phyloP scores from a whole-genome alignment of 768 basidiomycete genomes.

The Candolleomyces eurysporus region DNA sequence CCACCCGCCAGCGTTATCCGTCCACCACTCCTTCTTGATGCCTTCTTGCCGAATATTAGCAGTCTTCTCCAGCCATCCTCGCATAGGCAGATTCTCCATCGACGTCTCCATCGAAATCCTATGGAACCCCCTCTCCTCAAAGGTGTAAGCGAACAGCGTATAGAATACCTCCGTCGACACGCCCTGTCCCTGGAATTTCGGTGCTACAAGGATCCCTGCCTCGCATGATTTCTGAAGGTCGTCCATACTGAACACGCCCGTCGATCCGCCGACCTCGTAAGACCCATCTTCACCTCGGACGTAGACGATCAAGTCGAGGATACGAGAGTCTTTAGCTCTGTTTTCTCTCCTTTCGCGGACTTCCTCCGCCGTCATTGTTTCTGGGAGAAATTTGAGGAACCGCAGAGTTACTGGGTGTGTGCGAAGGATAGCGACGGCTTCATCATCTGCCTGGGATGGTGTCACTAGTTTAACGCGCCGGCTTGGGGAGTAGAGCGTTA shows the following conservation, averaged over 20 bases:
- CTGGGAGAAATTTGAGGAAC: conserved; percentile 39
- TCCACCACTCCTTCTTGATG: conserved; percentile 39
- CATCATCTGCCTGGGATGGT: conserved; percentile 34
- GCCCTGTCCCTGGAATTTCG: conserved; percentile 34
- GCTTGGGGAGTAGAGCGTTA: conserved; percentile 29
- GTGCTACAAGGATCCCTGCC: conserved; percentile 37
- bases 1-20: conserved; percentile 30
- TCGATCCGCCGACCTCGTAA: conserved; percentile 32
- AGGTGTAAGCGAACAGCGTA: conserved; percentile 35
- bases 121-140: conserved; percentile 41
- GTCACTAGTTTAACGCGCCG: conserved; percentile 33
- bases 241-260: conserved; percentile 39
- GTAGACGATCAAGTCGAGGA: conserved; percentile 39
- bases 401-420: conserved; percentile 35
- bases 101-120: conserved; percentile 41
- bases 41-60: conserved; percentile 39
- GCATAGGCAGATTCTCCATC: conserved; percentile 42
- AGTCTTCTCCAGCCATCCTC: conserved; percentile 43
- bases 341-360: conserved; percentile 30
- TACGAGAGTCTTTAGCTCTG: conserved; percentile 28
- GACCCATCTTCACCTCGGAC: conserved; percentile 22
- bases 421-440: conserved; percentile 31
- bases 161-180: conserved; percentile 46
- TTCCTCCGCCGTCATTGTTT: conserved; percentile 32
- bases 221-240: conserved; percentile 34